These are phyloP conservation scores for Boletus reticulatus DNA, from an alignment of 768 basidiomycete species.

Conservation along the genomic window DNA sequence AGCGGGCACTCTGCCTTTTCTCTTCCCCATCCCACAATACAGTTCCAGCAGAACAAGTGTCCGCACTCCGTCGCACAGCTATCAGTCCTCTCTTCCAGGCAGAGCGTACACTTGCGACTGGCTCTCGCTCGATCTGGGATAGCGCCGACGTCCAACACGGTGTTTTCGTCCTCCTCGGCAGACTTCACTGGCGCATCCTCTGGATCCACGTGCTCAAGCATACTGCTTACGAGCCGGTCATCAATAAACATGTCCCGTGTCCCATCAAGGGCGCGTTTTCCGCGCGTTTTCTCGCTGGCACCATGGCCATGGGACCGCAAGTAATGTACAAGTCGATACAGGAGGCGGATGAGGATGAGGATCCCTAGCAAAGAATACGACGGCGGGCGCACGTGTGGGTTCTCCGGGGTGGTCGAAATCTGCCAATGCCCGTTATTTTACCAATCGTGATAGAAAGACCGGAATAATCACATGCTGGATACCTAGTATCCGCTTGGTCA, in stretches of 20 bases:
- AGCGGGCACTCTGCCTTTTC: constrained; percentile 91
- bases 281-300: constrained; percentile 31
- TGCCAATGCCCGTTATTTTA: constrained; percentile 27
- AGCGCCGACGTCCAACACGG: constrained; percentile 55
- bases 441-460: neutral
- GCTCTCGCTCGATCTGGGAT: constrained; percentile 54
- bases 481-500: constrained; percentile 63
- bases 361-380: constrained; percentile 87
- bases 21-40: constrained; percentile 84
- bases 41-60: constrained; percentile 88
- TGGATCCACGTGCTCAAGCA: constrained; percentile 49
- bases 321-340: constrained; percentile 56
- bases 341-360: constrained; percentile 60
- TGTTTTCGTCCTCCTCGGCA: constrained; percentile 70
- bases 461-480: constrained; percentile 58
- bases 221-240: constrained; percentile 54
- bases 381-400: constrained; percentile 72
- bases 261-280: constrained; percentile 31
- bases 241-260: constrained; percentile 51
- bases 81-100: constrained; percentile 79
- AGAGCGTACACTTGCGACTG: constrained; percentile 75
- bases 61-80: constrained; percentile 87
- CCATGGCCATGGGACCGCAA: constrained; percentile 34
- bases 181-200: constrained; percentile 53
- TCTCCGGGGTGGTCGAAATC: constrained; percentile 71